Base-by-base conservation (phyloP, 129 eudicot species). In the Chrysanthemum lavandulifolium region DNA sequence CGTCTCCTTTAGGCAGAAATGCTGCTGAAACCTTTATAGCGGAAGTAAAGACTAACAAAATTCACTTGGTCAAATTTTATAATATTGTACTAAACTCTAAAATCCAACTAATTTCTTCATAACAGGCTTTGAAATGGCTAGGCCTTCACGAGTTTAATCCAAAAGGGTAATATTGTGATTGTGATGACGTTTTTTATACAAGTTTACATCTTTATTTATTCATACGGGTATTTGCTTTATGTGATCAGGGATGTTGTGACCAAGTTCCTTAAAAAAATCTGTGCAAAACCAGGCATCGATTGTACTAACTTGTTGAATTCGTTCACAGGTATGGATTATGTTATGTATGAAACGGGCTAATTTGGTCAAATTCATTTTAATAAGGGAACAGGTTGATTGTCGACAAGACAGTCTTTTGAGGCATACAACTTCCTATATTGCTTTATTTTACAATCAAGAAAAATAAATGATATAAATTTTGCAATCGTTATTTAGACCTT, bases 121-220 rank as follows among this genome's bases (percentile, higher is more conserved):
- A 10, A 77, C 80, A 86, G 96, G 65, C 81, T 55, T 73, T 89
- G 54, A 73, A 75, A 73, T 86, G 89, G 96, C 72, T 79, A 76
- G 87, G 88, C 0, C 74, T 89, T 63, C 87, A 82, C 13, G 89
- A 89, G 77, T 89, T 89, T 43, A 76, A 79, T 69, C 96, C 91
- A 23, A 76, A 75, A 68, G 96, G 89, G 91, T 89, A 69, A 84
- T 83, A 13, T 72, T 65, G 48, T 43, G 48, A 72, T 0, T 8
- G 10, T 40, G 47, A 6, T 40, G 10, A 7, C 47, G 10, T 5
- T 55, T 15, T 3, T 55, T 0, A 4, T 9, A 0, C 21, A 14
- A 6, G 5, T 33, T 14, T 49, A 62, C 10, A 50, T 61, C 13
- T 40, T 5, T 72, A 21, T 47, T 13, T 54, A 9, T 72, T 51